Percentiles rank a stretch among this genome's conserved stretches.
These are phyloP conservation scores for Porogramme epimiltina DNA, from an alignment of 1,284 basidiomycete species.

Conservation along the genomic window DNA sequence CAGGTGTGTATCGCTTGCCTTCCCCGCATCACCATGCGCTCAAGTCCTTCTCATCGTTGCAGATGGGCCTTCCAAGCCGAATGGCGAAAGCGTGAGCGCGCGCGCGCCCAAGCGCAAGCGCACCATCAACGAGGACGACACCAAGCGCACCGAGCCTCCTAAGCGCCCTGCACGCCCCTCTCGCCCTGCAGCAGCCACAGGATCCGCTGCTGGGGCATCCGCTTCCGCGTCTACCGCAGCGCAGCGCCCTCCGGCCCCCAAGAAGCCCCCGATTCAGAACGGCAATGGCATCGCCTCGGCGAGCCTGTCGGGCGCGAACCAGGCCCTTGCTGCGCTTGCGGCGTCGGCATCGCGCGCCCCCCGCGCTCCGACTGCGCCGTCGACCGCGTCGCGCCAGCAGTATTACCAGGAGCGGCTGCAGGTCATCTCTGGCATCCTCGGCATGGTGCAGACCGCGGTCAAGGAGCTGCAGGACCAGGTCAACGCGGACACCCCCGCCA, in stretches of 20 bases:
- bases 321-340: slow-evolving; percentile 19
- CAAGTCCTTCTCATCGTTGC: slow-evolving; percentile 2
- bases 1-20: slow-evolving; percentile 11
- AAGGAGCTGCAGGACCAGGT: slow-evolving; percentile 24
- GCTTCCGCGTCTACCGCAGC: slow-evolving; percentile 17
- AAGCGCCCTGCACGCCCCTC: slow-evolving; percentile 20
- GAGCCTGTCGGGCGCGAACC: slow-evolving; percentile 8
- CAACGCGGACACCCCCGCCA: slow-evolving; percentile 9
- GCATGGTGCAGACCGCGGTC: slow-evolving; percentile 23
- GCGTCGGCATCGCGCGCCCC: slow-evolving; percentile 20
- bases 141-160: slow-evolving; percentile 19
- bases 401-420: slow-evolving; percentile 21
- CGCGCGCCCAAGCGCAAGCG: slow-evolving; percentile 22
- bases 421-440: slow-evolving; percentile 21
- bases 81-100: slow-evolving; percentile 20
- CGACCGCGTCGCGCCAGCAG: slow-evolving; percentile 12
- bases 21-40: not conserved
- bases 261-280: slow-evolving; percentile 20
- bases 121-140: slow-evolving; percentile 17
- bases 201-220: slow-evolving; percentile 16
- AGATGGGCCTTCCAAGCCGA: slow-evolving; percentile 12
- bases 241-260: slow-evolving; percentile 12
- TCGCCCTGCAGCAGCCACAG: slow-evolving; percentile 16
- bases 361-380: slow-evolving; percentile 15
- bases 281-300: slow-evolving; percentile 14